These are phyloP conservation scores for Leavenworthia alabamica DNA, from an alignment of 345 rosid genomes.

Conservation along the genomic window DNA sequence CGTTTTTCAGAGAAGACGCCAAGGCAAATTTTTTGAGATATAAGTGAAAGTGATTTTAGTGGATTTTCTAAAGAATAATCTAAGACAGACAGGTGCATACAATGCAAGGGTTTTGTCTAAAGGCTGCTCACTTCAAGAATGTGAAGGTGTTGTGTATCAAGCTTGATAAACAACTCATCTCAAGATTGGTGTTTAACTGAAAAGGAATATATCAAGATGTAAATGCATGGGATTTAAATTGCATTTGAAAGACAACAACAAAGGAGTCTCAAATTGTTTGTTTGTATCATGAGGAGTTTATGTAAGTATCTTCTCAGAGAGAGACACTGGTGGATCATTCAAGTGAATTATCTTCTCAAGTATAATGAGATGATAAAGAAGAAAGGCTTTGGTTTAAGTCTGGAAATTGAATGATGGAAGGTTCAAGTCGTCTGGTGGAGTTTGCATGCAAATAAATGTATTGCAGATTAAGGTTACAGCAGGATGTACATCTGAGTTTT, in stretches of 20 bases:
- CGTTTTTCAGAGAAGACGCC: too few relatives aligned
- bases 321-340: not conserved
- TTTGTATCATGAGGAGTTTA: not conserved
- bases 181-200: too few relatives aligned
- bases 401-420: not conserved
- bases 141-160: too few relatives aligned
- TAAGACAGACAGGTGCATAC: too few relatives aligned
- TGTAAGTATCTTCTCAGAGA: not conserved
- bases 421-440: not conserved
- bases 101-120: too few relatives aligned
- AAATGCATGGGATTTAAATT: not conserved
- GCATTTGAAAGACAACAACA: not conserved
- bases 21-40: too few relatives aligned
- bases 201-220: not conserved
- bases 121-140: too few relatives aligned
- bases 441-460: not conserved
- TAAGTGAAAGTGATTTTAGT: too few relatives aligned
- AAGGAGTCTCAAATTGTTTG: not conserved
- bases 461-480: not conserved
- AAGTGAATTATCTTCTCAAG: not conserved
- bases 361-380: not conserved
- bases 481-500: not conserved
- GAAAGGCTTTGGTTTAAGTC: not conserved
- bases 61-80: too few relatives aligned
- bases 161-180: not conserved